Conservation (phyloP, 331 rosid genomes). For the Rosa hybrid region DNA sequence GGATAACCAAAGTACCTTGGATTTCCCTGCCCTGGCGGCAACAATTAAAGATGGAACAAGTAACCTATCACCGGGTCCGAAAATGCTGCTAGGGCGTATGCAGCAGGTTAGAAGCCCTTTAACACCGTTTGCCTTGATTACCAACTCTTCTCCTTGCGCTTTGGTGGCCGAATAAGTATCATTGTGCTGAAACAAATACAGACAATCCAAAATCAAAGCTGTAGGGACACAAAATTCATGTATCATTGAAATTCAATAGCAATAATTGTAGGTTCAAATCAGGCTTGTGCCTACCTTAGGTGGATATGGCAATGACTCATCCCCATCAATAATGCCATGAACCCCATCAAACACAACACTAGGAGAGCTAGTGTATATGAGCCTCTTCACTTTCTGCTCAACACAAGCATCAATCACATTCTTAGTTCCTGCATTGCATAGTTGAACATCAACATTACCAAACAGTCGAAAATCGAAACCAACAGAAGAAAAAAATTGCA, state of each 20-base stretch:
- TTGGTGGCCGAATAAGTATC: conserved; percentile 94
- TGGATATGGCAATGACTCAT: conserved; percentile 83
- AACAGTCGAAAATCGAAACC: not conserved
- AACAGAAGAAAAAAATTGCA: not conserved
- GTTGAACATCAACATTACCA: not conserved
- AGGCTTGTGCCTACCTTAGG: conserved; percentile 48
- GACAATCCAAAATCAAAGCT: not conserved
- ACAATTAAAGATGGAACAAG: conserved; percentile 75
- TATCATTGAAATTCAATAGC: not conserved
- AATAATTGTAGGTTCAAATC: not conserved
- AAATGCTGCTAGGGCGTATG: conserved; percentile 93
- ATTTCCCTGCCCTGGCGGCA: conserved; percentile 85
- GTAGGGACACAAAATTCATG: not conserved
- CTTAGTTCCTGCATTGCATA: conserved; percentile 60
- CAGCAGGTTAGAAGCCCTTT: conserved; percentile 85
- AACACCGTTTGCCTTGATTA: conserved; percentile 77
- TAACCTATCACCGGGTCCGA: conserved; percentile 93
- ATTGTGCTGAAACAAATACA: conserved; percentile 61
- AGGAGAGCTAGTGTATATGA: conserved; percentile 82
- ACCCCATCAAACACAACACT: conserved; percentile 95
- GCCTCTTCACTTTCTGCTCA: conserved; percentile 75
- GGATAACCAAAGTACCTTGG: conserved; percentile 52
- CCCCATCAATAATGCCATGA: conserved; percentile 67
- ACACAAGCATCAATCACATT: conserved; percentile 83
- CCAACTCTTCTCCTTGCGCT: conserved; percentile 83